A percentile compares a stretch with the other conserved stretches of the same genome.
These are phyloP conservation scores for Cryphonectria carpinicola DNA, from an alignment of 2,329 filamentous ascomycete genomes.

Conservation along the genomic window DNA sequence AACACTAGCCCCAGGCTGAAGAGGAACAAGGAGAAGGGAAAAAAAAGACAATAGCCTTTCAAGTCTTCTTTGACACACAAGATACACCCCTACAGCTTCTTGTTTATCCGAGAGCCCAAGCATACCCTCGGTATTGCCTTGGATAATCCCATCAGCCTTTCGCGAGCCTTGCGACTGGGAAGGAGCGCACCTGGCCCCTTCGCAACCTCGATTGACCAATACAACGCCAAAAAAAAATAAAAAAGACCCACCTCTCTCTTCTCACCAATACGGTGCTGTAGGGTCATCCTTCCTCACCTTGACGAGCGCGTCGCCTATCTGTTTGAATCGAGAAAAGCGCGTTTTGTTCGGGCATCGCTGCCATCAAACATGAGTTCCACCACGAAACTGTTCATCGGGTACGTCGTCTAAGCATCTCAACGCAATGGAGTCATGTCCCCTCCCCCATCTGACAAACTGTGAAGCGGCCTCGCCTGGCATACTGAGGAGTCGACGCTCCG, in stretches of 20 bases:
- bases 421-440: slow-evolving; percentile 18
- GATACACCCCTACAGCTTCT: not conserved
- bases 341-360: slow-evolving; percentile 27
- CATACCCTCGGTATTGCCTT: not conserved
- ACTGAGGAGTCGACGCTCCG: slow-evolving; percentile 88
- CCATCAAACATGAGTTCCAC: slow-evolving; percentile 61
- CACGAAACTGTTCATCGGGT: slow-evolving; percentile 95
- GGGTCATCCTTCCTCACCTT: not conserved
- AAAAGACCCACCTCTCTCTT: not conserved
- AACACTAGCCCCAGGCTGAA: not conserved
- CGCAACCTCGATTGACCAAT: not conserved
- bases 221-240: not conserved
- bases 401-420: slow-evolving; percentile 42
- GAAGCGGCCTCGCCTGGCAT: slow-evolving; percentile 95
- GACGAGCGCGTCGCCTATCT: slow-evolving; percentile 6
- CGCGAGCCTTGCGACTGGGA: not conserved
- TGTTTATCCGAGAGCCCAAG: not conserved
- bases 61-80: not conserved
- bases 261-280: not conserved
- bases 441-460: slow-evolving; percentile 30
- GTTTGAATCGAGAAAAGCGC: slow-evolving; percentile 6
- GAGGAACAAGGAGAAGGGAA: not conserved
- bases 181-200: slow-evolving; percentile 4
- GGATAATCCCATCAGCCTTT: not conserved
- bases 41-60: not conserved